Conservation (phyloP, 2,329 filamentous ascomycete species). For the Plenodomus lindquistii region DNA sequence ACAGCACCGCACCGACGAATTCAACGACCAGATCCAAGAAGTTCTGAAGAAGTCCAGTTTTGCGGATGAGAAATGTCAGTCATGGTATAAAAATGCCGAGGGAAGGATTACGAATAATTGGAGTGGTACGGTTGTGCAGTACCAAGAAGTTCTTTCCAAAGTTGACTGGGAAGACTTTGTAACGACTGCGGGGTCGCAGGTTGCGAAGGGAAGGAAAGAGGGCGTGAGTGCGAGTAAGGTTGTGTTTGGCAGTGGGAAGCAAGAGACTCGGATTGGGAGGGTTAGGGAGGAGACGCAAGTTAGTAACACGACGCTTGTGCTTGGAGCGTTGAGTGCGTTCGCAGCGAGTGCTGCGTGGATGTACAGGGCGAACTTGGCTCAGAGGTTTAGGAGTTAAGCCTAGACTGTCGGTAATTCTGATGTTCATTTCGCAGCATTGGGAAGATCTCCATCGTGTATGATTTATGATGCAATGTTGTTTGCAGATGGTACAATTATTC, state of each 20-base stretch:
- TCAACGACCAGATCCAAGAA: conserved; percentile 54
- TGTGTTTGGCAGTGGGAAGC: conserved; percentile 40
- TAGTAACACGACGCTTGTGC: conserved; percentile 42
- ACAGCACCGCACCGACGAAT: conserved; percentile 43
- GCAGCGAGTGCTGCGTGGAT: conserved; percentile 43
- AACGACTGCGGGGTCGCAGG: conserved; percentile 11
- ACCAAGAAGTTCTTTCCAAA: conserved; percentile 53
- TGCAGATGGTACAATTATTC: too few species aligned
- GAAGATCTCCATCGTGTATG: too few species aligned
- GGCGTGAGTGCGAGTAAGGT: conserved; percentile 32
- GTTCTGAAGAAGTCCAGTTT: conserved; percentile 53
- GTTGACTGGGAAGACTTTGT: conserved; percentile 54
- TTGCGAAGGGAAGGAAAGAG: background rate
- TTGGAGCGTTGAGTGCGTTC: conserved; percentile 44
- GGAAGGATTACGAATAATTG: conserved; percentile 63
- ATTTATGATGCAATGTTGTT: too few species aligned
- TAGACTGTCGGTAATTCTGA: background rate
- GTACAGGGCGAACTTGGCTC: conserved; percentile 12
- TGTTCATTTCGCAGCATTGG: too few species aligned
- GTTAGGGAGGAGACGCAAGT: conserved; percentile 52
- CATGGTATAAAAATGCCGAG: conserved; percentile 61
- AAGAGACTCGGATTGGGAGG: conserved; percentile 45
- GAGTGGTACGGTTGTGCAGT: conserved; percentile 57
- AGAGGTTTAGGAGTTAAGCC: background rate
- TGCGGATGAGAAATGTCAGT: conserved; percentile 58